Evolutionary conservation across 2,329 filamentous ascomycete species (phyloP), one percentile per base, ranked within the genome.

Genomic region (Mycogone perniciosa): DNA sequence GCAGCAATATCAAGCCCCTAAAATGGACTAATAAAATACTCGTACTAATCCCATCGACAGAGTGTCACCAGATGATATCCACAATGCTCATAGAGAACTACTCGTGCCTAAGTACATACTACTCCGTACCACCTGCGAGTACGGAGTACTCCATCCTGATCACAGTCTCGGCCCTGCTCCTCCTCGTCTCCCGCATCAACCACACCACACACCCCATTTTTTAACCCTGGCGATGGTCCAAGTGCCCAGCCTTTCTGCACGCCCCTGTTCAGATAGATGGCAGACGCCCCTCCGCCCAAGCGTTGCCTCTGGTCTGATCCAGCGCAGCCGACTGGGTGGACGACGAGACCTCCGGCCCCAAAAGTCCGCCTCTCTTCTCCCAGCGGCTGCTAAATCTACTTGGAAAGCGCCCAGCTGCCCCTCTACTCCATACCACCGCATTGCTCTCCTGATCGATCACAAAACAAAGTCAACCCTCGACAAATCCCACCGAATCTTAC

Each of bases 301-400:
- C 46, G 39, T 42, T 33, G 46, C 35, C 39, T 39, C 33, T 26
- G 7, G 31, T 26, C 44, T 31, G 37, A 44, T 40, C 50, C 50
- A 49, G 35, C 40, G 50, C 50, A 46, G 35, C 48, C 37, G 44
- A 46, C 48, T 42, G 43, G 43, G 44, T 35, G 29, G 20, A 9
- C 37, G 26, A 10, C 26, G 44, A 34, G 7, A 7, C 9, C 46
- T 48, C 38, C 49, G 43, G 46, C 44, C 44, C 49, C 49, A 47
- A 51, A 51, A 51, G 49, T 51, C 49, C 48, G 48, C 48, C 9
- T 50, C 37, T 20, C 20, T 20, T 2, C 35, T 38, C 35, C 6
- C 39, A 47, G 33, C 44, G 42, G 39, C 39, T 38, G 34, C n/a
- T 26, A 30, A 30, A 30, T 26, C 40, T 20, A 34, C 50, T 20